Percentiles rank a stretch among this genome's conserved stretches.
These are phyloP conservation scores for Mycena metata DNA, from an alignment of 768 basidiomycete genomes.

Conservation along the genomic window DNA sequence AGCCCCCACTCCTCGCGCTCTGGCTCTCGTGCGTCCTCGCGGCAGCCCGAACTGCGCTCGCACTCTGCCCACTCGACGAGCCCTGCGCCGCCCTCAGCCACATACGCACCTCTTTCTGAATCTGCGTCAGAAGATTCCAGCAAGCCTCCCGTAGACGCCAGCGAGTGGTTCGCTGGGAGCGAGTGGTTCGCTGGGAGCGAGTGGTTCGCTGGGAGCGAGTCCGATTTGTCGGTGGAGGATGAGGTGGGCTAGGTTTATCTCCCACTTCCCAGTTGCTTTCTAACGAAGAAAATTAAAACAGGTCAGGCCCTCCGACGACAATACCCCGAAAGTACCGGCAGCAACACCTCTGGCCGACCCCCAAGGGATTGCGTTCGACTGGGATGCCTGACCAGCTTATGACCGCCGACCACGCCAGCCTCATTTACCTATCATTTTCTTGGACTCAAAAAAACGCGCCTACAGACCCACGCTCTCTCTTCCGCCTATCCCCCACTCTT, in stretches of 20 bases:
- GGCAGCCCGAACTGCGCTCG: constrained; percentile 1
- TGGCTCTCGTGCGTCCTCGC: constrained; percentile 24
- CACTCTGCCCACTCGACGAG: not conserved
- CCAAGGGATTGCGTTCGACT: constrained; percentile 20
- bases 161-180: constrained; percentile 32
- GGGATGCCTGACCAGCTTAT: constrained; percentile 12
- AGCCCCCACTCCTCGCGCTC: constrained; percentile 5
- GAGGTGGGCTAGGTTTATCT: constrained; percentile 12
- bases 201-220: constrained; percentile 26
- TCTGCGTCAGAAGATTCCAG: not conserved
- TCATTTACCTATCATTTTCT: not conserved
- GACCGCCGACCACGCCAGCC: not conserved
- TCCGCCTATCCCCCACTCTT: not conserved
- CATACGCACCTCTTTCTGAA: not conserved
- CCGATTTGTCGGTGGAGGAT: constrained; percentile 21
- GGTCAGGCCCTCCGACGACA: not conserved
- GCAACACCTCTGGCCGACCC: not conserved
- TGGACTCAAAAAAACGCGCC: not conserved
- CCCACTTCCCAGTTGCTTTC: not conserved
- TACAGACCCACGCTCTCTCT: not conserved
- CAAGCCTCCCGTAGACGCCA: not conserved
- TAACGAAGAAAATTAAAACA: not conserved
- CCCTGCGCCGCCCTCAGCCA: not conserved
- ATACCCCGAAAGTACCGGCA: not conserved
- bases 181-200: constrained; percentile 33